Percentiles rank a stretch among this genome's conserved stretches.
Evolutionary conservation across 2,329 filamentous ascomycete species (phyloP).

Genomic region (Dendryphion nanum): DNA sequence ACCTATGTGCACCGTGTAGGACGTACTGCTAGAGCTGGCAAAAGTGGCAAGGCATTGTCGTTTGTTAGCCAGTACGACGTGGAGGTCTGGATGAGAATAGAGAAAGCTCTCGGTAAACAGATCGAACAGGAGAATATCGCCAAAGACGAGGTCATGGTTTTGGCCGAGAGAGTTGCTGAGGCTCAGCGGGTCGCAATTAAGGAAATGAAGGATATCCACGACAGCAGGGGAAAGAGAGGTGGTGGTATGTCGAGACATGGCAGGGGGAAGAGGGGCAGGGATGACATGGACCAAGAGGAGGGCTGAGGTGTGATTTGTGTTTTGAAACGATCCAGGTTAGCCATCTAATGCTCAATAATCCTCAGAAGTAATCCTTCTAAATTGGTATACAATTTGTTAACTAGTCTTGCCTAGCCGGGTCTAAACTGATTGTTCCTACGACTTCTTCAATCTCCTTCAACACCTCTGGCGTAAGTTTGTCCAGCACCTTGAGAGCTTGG

Average conservation of each 20-base stretch:
- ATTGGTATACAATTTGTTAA: too few relatives aligned
- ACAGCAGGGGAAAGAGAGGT: constrained; percentile 58
- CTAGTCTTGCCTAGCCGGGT: constrained; percentile 10
- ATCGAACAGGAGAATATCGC: constrained; percentile 66
- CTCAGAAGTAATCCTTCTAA: too few relatives aligned
- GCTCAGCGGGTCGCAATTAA: constrained; percentile 76
- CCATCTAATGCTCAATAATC: background rate
- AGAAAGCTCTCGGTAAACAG: constrained; percentile 77
- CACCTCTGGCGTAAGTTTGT: constrained; percentile 46
- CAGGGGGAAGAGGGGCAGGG: constrained; percentile 51
- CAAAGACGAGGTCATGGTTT: constrained; percentile 83
- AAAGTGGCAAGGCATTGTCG: constrained; percentile 76
- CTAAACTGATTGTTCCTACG: constrained; percentile 22
- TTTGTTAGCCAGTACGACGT: constrained; percentile 87
- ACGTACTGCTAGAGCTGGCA: constrained; percentile 82
- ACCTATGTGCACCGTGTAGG: constrained; percentile 91
- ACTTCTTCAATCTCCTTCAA: constrained; percentile 43
- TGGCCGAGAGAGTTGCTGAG: constrained; percentile 74
- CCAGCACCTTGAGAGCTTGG: constrained; percentile 43
- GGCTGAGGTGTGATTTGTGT: constrained; percentile 47
- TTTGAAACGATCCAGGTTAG: too few relatives aligned
- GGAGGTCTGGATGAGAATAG: constrained; percentile 77
- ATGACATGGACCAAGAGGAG: constrained; percentile 76
- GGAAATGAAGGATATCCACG: constrained; percentile 78
- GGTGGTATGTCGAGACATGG: constrained; percentile 48